Conservation (phyloP, 2,329 filamentous ascomycete genomes). For the Hawksworthiomyces lignivorus region DNA sequence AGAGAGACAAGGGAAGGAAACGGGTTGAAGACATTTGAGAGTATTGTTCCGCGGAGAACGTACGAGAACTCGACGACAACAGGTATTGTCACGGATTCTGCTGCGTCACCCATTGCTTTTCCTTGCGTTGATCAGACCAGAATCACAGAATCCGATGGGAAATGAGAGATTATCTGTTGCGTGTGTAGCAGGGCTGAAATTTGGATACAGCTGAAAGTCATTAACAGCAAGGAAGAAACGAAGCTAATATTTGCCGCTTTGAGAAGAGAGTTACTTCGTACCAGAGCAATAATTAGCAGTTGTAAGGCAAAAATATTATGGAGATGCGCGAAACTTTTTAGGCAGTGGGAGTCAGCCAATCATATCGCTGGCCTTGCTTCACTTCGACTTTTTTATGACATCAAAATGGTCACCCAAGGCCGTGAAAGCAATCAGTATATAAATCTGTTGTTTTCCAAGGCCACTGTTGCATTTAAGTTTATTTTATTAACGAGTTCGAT, state of each 20-base stretch:
- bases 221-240: no score
- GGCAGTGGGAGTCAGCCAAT: constrained; percentile 9
- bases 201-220: no score
- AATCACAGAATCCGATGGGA: no score
- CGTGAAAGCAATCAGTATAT: background rate
- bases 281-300: no score
- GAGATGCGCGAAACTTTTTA: no score
- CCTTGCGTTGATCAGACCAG: constrained; percentile 1
- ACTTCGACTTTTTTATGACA: background rate
- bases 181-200: no score
- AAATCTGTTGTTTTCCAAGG: background rate
- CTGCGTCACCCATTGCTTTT: constrained; percentile 12
- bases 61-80: constrained; percentile 57
- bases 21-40: no score
- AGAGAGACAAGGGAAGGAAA: constrained; percentile 16
- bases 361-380: constrained; percentile 9
- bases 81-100: constrained; percentile 19
- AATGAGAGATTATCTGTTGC: no score
- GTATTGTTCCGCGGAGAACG: no score
- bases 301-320: no score
- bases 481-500: background rate
- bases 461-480: background rate
- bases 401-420: background rate
- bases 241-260: no score
- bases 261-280: no score